A percentile compares a stretch with the other conserved stretches of the same genome.
These are phyloP conservation scores for Diutina neorugosa DNA, from an alignment of 1,139 yeast genomes.

Conservation along the genomic window DNA sequence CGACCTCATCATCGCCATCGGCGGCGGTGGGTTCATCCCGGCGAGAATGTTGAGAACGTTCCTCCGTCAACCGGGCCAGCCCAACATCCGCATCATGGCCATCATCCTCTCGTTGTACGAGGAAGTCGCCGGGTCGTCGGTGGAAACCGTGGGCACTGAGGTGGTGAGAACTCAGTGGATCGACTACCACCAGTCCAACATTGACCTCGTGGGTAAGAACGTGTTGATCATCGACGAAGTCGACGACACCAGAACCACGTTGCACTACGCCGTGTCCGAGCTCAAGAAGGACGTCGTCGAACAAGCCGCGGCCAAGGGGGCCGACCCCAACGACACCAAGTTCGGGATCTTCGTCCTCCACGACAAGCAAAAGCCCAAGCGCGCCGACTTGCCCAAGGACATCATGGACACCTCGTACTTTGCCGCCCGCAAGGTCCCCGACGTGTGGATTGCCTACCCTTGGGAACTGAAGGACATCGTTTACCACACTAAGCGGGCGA, in stretches of 20 bases:
- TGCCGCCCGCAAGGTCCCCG: conserved; percentile 87
- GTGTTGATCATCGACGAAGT: conserved; percentile 86
- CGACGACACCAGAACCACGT: conserved; percentile 90
- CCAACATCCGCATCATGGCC: conserved; percentile 89
- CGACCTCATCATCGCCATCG: conserved; percentile 80
- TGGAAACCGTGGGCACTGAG: conserved; percentile 68
- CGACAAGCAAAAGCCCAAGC: conserved; percentile 83
- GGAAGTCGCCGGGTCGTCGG: conserved; percentile 48
- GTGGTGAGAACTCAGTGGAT: conserved; percentile 95
- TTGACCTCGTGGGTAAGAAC: conserved; percentile 68
- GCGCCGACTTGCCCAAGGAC: conserved; percentile 59
- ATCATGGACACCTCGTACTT: conserved; percentile 60
- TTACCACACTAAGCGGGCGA: conserved; percentile 69
- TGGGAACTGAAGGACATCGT: conserved; percentile 94
- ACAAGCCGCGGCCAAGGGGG: conserved; percentile 31
- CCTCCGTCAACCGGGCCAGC: conserved; percentile 73
- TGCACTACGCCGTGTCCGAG: conserved; percentile 84
- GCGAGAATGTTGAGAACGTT: conserved; percentile 91
- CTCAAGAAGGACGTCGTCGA: conserved; percentile 69
- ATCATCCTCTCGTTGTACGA: conserved; percentile 86
- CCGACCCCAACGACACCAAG: conserved; percentile 34
- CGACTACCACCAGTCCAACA: conserved; percentile 58
- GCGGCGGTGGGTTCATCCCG: conserved; percentile 94
- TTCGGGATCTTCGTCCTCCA: conserved; percentile 88
- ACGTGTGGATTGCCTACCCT: conserved; percentile 94